Conservation (phyloP, 805 yeast genomes). For the Sugiyamaella floridensis region DNA sequence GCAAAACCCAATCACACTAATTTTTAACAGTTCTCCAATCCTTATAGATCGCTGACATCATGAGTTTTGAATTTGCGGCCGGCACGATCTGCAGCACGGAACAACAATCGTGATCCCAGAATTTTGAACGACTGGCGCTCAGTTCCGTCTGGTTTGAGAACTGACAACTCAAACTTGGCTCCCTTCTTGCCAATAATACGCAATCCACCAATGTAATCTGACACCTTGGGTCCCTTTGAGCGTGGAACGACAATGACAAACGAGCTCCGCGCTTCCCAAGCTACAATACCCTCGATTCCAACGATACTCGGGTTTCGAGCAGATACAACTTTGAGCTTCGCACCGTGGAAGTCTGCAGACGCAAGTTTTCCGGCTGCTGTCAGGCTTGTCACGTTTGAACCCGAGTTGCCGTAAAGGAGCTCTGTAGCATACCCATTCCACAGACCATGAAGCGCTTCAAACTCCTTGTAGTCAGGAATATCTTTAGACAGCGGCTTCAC, state of each 20-base stretch:
- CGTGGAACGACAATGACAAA: slow-evolving; percentile 50
- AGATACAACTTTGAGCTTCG: slow-evolving; percentile 51
- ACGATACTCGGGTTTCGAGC: slow-evolving; percentile 50
- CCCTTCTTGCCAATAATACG: slow-evolving; percentile 62
- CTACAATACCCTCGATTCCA: slow-evolving; percentile 66
- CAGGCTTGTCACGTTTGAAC: slow-evolving; percentile 1
- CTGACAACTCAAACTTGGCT: slow-evolving; percentile 50
- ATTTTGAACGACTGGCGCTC: slow-evolving; percentile 48
- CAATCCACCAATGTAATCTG: slow-evolving; percentile 51
- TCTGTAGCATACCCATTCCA: slow-evolving; percentile 70
- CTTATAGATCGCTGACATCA: slow-evolving; percentile 50
- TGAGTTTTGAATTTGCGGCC: slow-evolving; percentile 80
- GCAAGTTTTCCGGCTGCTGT: slow-evolving; percentile 39
- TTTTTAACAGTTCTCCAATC: background rate
- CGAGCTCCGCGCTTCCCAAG: slow-evolving; percentile 75
- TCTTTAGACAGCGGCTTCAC: background rate
- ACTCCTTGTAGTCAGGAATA: slow-evolving; percentile 39
- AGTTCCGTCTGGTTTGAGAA: slow-evolving; percentile 22
- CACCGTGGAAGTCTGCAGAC: slow-evolving; percentile 77
- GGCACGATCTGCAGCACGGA: slow-evolving; percentile 72
- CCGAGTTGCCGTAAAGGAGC: slow-evolving; percentile 33
- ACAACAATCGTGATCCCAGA: slow-evolving; percentile 71
- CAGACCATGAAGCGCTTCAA: slow-evolving; percentile 48
- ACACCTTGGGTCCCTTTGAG: slow-evolving; percentile 27
- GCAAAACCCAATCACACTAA: no score